Percentiles rank a stretch among this genome's conserved stretches.
Conservation (phyloP, 2,329 filamentous ascomycete genomes). For the Monilinia laxa region DNA sequence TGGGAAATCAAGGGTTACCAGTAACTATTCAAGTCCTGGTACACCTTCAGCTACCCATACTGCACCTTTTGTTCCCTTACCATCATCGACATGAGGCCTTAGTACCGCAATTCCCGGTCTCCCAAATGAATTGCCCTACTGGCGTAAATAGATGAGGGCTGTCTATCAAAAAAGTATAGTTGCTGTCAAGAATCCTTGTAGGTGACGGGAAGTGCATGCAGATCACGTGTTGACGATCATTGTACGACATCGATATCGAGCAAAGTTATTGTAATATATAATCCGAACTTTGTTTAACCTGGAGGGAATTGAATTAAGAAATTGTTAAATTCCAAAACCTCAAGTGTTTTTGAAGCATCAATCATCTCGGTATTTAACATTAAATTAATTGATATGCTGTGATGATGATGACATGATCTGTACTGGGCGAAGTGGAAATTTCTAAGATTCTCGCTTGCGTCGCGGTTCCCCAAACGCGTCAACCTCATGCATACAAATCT, state of each 20-base stretch:
- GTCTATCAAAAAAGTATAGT: neutral
- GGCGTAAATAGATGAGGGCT: neutral
- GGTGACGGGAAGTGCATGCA: constrained; percentile 19
- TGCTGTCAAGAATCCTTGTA: constrained; percentile 1
- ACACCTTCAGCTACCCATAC: constrained; percentile 31
- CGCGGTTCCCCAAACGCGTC: constrained; percentile 25
- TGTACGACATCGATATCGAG: neutral
- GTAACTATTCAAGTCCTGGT: constrained; percentile 31
- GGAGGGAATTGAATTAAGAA: neutral
- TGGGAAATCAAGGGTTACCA: constrained; percentile 40
- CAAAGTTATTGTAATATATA: neutral
- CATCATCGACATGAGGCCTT: constrained; percentile 24
- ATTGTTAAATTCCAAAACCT: neutral
- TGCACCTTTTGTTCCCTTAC: constrained; percentile 29
- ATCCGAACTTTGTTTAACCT: neutral
- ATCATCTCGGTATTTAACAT: neutral
- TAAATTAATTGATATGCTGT: neutral
- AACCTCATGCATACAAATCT: constrained; percentile 18
- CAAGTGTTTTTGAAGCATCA: neutral
- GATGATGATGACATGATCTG: constrained; percentile 4
- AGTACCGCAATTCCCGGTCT: constrained; percentile 18
- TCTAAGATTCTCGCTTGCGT: constrained; percentile 21
- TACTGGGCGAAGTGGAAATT: constrained; percentile 20
- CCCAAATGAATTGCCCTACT: constrained; percentile 9
- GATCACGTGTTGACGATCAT: constrained; percentile 18